Base-by-base conservation (phyloP, 2,329 filamentous ascomycete genomes). In the Fonsecaea multimorphosa region DNA sequence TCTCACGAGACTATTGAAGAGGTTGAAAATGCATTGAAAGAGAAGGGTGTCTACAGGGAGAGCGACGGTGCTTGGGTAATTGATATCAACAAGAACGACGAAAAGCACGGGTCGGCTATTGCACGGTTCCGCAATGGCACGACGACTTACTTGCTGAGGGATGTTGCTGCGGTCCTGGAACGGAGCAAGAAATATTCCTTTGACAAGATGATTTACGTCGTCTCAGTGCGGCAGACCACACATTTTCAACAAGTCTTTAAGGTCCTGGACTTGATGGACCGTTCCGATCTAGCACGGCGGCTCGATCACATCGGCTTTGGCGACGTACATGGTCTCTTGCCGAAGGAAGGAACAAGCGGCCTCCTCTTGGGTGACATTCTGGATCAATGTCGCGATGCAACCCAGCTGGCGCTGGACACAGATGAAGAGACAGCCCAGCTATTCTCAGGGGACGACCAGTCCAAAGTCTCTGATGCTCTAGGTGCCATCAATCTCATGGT, bases 401-500 rank as follows among this genome's bases (percentile, higher is more conserved):
- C 96, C 92, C 92, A 96, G 81, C 90, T 94, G 65, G 91, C 93
- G 57, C 96, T 96, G 92, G 86, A 82, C 76, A 88, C 87, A 78
- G 96, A 96, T 77, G 85, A 91, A 74, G 83, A 85, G 72, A 96
- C 96, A 82, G 96, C 96, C 78, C 80, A 86, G 58, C 91, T 96
- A 77, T 88, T 96, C 27, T 59, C 19, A 24, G 36, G 22, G 19
- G 89, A 88, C 73, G 82, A 96, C 76, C 92, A 92, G 0, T 86
- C 86, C 57, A 85, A 86, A 36, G 89, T 88, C 4, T 91, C 92
- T 65, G 92, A 96, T 78, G 89, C 85, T 9, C 85, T 96, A 3
- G 92, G 92, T 63, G 96, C 95, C 73, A 91, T 88, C 70, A 89
- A 89, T 76, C 92, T 96, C 73, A 96, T 96, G 91, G 91, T 94